Evolutionary conservation across 192 early-diverging fungal species (phyloP), one percentile per base, ranked within the genome.

Genomic region (Chytriomyces sp.): DNA sequence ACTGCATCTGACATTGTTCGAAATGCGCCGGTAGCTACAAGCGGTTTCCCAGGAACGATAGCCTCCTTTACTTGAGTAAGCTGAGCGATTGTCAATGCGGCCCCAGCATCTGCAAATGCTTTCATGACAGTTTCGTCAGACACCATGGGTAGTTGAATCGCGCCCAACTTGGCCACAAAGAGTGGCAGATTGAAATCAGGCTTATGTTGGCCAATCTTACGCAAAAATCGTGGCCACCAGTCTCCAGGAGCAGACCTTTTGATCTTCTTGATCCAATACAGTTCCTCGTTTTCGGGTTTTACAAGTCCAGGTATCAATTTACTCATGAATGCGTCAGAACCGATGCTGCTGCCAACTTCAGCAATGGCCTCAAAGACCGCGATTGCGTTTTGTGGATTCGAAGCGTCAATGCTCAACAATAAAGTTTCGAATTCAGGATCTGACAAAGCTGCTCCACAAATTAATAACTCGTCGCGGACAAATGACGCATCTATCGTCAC

Each of bases 161-260:
- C 34, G n/a, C 54, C 54, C 22, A 68, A 34, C 40, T 68, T 68
- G 0, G 66, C 22, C 7, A 68, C 32, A 34, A 68, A 68, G 17
- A 66, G 34, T 17, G 22, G 31, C 8, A 68, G 34, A 53, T 68
- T 39, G 40, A 68, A 68, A 14, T 68, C 66, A 30, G 66, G 66
- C 25, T 49, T 10, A 56, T 33, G 56, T 17, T 30, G 12, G 7
- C 66, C 66, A 5, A 68, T 68, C 28, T 36, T 68, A 14, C 22
- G n/a, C 5, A 68, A 37, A n/a, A 55, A 56, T n/a, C 66, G 44
- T 19, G 66, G 32, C 66, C 66, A 68, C 66, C 66, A 68, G 5
- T 52, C 14, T 19, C 66, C 66, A 19, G 66, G 66, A 26, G 66
- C 66, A 55, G 66, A 31, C 19, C 26, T 37, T 5, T 28, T 6